phyloP scores from a whole-genome alignment of 1,284 basidiomycete genomes.

The Fomes fomentarius region DNA sequence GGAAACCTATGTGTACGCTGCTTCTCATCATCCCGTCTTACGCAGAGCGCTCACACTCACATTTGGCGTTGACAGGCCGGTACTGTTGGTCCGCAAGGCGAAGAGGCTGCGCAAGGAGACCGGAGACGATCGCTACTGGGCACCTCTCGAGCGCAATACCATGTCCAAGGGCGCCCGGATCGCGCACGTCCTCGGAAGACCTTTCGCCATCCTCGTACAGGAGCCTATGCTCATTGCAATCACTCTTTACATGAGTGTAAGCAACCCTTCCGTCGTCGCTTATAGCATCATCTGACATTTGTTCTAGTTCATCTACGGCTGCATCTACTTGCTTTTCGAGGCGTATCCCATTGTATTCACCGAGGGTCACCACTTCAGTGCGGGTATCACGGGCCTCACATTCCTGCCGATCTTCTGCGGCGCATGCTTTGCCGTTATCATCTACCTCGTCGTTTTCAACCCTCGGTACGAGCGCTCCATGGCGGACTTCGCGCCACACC shows the following conservation, averaged over 20 bases:
- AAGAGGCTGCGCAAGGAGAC: slow-evolving; percentile 44
- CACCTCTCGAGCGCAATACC: slow-evolving; percentile 38
- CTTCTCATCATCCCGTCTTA: not conserved
- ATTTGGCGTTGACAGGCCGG: slow-evolving; percentile 35
- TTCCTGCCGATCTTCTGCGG: slow-evolving; percentile 52
- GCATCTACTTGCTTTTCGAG: slow-evolving; percentile 46
- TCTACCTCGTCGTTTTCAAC: slow-evolving; percentile 36
- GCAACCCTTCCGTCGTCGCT: slow-evolving; percentile 4
- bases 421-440: slow-evolving; percentile 26
- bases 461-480: slow-evolving; percentile 35
- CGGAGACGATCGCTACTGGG: slow-evolving; percentile 58
- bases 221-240: slow-evolving; percentile 52
- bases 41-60: not conserved
- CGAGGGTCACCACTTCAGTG: slow-evolving; percentile 40
- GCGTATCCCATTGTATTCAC: slow-evolving; percentile 39
- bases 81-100: slow-evolving; percentile 47
- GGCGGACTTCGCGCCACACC: slow-evolving; percentile 38
- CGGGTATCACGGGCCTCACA: slow-evolving; percentile 44
- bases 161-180: slow-evolving; percentile 36
- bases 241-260: slow-evolving; percentile 49
- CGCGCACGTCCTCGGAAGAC: slow-evolving; percentile 39
- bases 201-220: slow-evolving; percentile 43
- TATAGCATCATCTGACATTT: not conserved
- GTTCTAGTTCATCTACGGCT: slow-evolving; percentile 44
- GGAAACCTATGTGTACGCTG: slow-evolving; percentile 67